phyloP scores from a whole-genome alignment of 768 basidiomycete genomes.

The Grammothele lineata region DNA sequence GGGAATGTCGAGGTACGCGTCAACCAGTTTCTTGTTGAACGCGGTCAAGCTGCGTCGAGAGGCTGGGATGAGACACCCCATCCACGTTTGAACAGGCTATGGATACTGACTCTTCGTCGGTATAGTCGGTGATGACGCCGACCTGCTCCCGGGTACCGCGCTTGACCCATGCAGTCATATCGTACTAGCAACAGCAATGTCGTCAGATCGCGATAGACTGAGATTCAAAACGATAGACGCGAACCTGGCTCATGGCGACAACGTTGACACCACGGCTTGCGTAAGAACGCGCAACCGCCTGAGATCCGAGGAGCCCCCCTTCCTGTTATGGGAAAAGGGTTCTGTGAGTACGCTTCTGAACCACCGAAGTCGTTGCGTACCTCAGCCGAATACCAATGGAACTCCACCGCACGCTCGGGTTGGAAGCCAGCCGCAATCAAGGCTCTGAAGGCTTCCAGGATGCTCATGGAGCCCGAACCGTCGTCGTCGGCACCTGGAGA shows the following conservation, averaged over 20 bases:
- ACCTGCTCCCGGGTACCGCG: conserved; percentile 54
- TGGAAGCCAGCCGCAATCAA: conserved; percentile 65
- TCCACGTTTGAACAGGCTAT: not conserved
- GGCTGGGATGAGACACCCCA: conserved; percentile 8
- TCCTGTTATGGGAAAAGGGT: conserved; percentile 42
- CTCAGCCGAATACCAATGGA: conserved; percentile 85
- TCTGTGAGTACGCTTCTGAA: not conserved
- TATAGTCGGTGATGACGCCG: conserved; percentile 81
- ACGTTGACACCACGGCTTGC: conserved; percentile 59
- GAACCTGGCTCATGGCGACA: conserved; percentile 79
- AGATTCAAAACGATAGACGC: conserved; percentile 7
- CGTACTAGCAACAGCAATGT: conserved; percentile 46
- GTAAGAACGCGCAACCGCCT: conserved; percentile 82
- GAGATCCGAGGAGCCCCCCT: conserved; percentile 82
- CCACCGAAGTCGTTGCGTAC: conserved; percentile 30
- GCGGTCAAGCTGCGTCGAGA: conserved; percentile 57
- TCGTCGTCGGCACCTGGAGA: conserved; percentile 62
- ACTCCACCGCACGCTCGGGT: conserved; percentile 65
- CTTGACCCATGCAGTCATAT: conserved; percentile 96
- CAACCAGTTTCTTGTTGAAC: conserved; percentile 75
- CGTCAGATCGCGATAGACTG: conserved; percentile 12
- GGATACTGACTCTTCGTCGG: conserved; percentile 39
- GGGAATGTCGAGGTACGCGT: conserved; percentile 79
- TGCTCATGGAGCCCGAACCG: conserved; percentile 67
- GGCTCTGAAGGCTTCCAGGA: conserved; percentile 72